These are phyloP conservation scores for Aspergillus sclerotioniger DNA, from an alignment of 495 filamentous ascomycete species.

Conservation along the genomic window DNA sequence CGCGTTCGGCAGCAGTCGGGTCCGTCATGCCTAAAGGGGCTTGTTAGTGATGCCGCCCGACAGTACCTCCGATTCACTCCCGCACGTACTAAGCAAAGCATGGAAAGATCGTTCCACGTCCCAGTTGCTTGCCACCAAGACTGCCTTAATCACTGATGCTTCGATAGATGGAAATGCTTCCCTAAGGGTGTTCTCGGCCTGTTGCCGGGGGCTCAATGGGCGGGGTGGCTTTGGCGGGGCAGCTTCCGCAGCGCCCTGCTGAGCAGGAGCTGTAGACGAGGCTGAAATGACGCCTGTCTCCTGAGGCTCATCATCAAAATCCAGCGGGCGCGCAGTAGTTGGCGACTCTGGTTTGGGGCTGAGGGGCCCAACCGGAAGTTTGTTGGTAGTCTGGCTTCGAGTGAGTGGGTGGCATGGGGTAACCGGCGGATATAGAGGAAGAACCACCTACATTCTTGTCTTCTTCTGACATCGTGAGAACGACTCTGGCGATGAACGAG, in stretches of 20 bases:
- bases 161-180: constrained; percentile 94
- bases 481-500: background rate
- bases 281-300: constrained; percentile 51
- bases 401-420: constrained; percentile 23
- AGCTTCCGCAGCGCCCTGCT: constrained; percentile 38
- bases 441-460: constrained; percentile 37
- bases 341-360: constrained; percentile 69
- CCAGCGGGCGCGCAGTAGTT: constrained; percentile 76
- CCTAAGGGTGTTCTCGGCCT: constrained; percentile 83
- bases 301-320: constrained; percentile 83
- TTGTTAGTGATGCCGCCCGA: constrained; percentile 7
- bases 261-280: constrained; percentile 35
- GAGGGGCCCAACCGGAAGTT: constrained; percentile 28
- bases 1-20: constrained; percentile 74
- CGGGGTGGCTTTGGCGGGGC: constrained; percentile 86
- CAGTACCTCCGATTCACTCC: constrained; percentile 5
- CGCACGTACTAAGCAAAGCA: constrained; percentile 73
- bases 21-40: constrained; percentile 80
- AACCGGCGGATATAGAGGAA: constrained; percentile 3
- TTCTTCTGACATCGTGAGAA: constrained; percentile 38
- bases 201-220: constrained; percentile 73
- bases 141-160: constrained; percentile 76
- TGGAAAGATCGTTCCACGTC: constrained; percentile 94
- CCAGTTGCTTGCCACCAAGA: constrained; percentile 80
- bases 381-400: constrained; percentile 29